Evolutionary conservation across 768 basidiomycete species (phyloP).

Genomic region (Collybia sordida): DNA sequence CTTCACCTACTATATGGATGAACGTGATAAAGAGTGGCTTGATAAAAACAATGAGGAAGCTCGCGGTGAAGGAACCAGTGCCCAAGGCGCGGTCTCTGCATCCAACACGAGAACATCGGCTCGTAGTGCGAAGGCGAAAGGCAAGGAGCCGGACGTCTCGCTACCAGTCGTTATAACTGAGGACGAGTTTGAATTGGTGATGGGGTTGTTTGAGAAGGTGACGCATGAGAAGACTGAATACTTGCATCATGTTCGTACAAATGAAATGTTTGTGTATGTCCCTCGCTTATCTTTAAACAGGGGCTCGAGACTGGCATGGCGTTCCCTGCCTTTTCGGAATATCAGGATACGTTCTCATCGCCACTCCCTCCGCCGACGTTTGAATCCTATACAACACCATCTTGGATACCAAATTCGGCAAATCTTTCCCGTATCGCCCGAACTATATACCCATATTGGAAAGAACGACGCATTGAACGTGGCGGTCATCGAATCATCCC

Average conservation of each 20-base stretch:
- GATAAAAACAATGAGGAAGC: constrained; percentile 88
- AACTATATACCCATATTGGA: constrained; percentile 87
- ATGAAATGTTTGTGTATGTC: constrained; percentile 28
- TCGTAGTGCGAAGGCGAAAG: constrained; percentile 76
- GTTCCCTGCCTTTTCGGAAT: constrained; percentile 74
- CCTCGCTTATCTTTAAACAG: constrained; percentile 28
- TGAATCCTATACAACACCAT: constrained; percentile 65
- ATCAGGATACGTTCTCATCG: constrained; percentile 64
- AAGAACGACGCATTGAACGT: constrained; percentile 75
- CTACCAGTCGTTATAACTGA: constrained; percentile 74
- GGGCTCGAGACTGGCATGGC: constrained; percentile 64
- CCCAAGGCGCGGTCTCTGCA: constrained; percentile 64
- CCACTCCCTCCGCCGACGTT: constrained; percentile 63
- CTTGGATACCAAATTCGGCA: constrained; percentile 64
- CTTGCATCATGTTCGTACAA: constrained; percentile 68
- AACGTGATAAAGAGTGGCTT: constrained; percentile 94
- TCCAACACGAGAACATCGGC: constrained; percentile 56
- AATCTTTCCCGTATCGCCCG: constrained; percentile 70
- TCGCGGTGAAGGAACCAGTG: constrained; percentile 81
- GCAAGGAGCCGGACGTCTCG: constrained; percentile 74
- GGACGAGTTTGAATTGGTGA: constrained; percentile 92
- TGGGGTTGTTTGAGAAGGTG: constrained; percentile 91
- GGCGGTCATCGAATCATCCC: constrained; percentile 88
- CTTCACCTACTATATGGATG: constrained; percentile 93
- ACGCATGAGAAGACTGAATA: constrained; percentile 89